These are phyloP conservation scores for Pugionium dolabratum DNA, from an alignment of 345 rosid species.

Conservation along the genomic window DNA sequence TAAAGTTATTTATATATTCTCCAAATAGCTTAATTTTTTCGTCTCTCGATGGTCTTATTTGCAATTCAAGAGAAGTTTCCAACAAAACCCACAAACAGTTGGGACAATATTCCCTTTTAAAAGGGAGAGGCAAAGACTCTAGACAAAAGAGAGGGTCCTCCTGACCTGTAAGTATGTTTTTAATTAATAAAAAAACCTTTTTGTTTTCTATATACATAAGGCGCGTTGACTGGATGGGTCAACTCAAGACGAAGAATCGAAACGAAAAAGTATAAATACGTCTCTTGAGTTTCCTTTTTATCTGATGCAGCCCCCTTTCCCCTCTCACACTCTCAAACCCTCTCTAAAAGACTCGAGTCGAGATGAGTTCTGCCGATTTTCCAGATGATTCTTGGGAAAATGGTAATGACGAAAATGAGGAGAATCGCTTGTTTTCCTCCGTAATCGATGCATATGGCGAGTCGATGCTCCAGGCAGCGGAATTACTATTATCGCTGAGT, in stretches of 20 bases:
- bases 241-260: too few species aligned
- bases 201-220: neutral
- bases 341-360: conserved; percentile 5
- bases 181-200: neutral
- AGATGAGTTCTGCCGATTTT: conserved; percentile 2
- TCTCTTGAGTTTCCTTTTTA: neutral
- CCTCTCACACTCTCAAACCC: neutral
- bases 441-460: neutral
- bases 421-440: too few species aligned
- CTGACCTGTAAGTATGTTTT: too few species aligned
- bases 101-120: too few species aligned
- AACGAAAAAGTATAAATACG: conserved; percentile 29
- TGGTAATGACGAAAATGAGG: neutral
- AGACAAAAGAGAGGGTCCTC: too few species aligned
- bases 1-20: too few species aligned
- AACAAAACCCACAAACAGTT: too few species aligned
- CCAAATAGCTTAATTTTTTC: too few species aligned
- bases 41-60: too few species aligned
- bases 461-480: neutral
- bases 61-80: too few species aligned
- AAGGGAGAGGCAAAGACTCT: too few species aligned
- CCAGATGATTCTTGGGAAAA: neutral
- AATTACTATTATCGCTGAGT: neutral
- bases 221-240: neutral
- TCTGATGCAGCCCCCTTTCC: neutral